Base-by-base conservation (phyloP, 148 eudicot genomes). In the Suaeda aralocaspica region DNA sequence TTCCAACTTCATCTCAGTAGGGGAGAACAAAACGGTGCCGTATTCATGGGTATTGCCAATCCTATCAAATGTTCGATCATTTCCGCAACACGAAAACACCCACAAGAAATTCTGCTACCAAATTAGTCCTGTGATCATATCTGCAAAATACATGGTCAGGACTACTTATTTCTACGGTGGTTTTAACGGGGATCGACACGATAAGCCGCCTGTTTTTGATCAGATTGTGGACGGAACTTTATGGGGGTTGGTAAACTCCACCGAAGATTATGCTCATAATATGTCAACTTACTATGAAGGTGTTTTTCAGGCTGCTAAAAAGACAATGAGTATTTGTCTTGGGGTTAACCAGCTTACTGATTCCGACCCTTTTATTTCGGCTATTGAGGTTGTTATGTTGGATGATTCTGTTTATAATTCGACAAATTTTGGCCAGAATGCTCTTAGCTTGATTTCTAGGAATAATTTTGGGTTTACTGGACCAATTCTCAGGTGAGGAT, bases 291-390 rank as follows among this genome's bases (percentile, higher is more conserved):
- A 87, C 70, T 94, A 89, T 76, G 99, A 94, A 52, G 97, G 97
- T 44, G 86, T 94, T n/a, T 91, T 91, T 76, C 70, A 25, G 71
- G 82, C 97, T 42, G 51, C 41, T 0, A 89, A 87, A 73, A 91
- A 84, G 82, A 74, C 73, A 28, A 76, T 91, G 75, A 85, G 88
- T 65, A 78, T 94, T 28, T 94, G 99, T 78, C 50, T 94, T 69
- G 97, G 87, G 45, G 88, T 89, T 5, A 94, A 91, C 81, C 59
- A 68, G 12, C 78, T 83, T 39, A 94, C 99, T 19, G 91, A 94
- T 74, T 94, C 99, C 2, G 91, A 91, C 75, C 96, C 93, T 19
- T 94, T 89, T 81, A 87, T 94, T 15, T 87, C 97, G n/a, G 89
- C 97, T 42, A 69, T 94, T 34, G 97, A 94, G 85, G n/a, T 89